A percentile compares a stretch with the other conserved stretches of the same genome.
Conservation (phyloP, 495 filamentous ascomycete genomes). For the Trichoderma reesei region DNA sequence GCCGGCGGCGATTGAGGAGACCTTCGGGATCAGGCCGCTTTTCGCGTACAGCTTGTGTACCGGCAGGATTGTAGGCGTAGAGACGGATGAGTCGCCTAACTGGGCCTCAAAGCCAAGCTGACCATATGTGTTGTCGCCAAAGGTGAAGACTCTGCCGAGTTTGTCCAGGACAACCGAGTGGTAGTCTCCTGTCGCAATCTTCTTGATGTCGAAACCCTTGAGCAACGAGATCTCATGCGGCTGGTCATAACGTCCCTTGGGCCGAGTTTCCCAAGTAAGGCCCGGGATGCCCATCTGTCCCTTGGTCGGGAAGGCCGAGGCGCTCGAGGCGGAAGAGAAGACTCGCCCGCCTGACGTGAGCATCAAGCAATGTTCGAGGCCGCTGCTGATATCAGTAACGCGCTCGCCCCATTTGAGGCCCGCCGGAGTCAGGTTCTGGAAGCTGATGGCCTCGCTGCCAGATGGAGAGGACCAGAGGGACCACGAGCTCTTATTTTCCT, state of each 20-base stretch:
- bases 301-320: conserved; percentile 63
- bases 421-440: conserved; percentile 59
- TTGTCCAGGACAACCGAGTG: conserved; percentile 72
- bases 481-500: conserved; percentile 52
- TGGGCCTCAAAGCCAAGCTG: conserved; percentile 72
- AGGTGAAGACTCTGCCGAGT: conserved; percentile 70
- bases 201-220: conserved; percentile 47
- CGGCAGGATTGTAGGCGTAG: conserved; percentile 58
- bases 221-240: conserved; percentile 55
- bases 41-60: conserved; percentile 61
- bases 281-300: conserved; percentile 85
- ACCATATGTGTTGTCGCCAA: conserved; percentile 82
- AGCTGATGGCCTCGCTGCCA: conserved; percentile 42
- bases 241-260: conserved; percentile 66
- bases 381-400: conserved; percentile 60
- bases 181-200: conserved; percentile 76
- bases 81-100: conserved; percentile 48
- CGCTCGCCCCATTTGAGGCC: conserved; percentile 62
- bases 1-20: conserved; percentile 72
- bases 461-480: conserved; percentile 54
- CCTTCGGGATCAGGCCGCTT: conserved; percentile 45
- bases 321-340: conserved; percentile 73
- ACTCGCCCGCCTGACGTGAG: conserved; percentile 79
- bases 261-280: conserved; percentile 67
- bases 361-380: conserved; percentile 75